Conservation (phyloP, 495 filamentous ascomycete genomes). For the Penicillium cinerascens region DNA sequence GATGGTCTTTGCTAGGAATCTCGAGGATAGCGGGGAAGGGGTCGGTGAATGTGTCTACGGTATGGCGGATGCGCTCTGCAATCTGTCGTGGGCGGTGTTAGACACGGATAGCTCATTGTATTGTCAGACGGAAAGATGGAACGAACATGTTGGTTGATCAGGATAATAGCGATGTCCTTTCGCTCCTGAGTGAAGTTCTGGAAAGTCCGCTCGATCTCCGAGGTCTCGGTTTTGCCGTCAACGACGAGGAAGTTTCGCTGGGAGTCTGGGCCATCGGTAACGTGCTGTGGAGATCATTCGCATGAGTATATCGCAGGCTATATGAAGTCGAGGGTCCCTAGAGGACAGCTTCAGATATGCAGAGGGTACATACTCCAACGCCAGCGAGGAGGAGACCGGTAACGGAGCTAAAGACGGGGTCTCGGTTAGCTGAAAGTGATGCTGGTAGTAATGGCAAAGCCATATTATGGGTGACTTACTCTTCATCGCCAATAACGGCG, state of each 20-base stretch:
- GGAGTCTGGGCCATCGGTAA: slow-evolving; percentile 73
- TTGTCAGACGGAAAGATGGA: slow-evolving; percentile 7
- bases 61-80: slow-evolving; percentile 87
- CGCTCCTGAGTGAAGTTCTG: slow-evolving; percentile 80
- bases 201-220: slow-evolving; percentile 88
- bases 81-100: slow-evolving; percentile 52
- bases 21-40: slow-evolving; percentile 67
- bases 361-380: slow-evolving; percentile 69
- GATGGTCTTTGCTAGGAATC: slow-evolving; percentile 98
- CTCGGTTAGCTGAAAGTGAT: neutral
- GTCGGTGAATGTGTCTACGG: slow-evolving; percentile 53
- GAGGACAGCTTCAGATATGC: neutral
- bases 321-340: neutral
- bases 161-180: slow-evolving; percentile 91
- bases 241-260: slow-evolving; percentile 98
- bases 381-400: slow-evolving; percentile 92
- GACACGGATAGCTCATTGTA: neutral
- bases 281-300: slow-evolving; percentile 50
- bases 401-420: slow-evolving; percentile 68
- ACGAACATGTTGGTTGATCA: slow-evolving; percentile 96
- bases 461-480: slow-evolving; percentile 41
- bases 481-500: slow-evolving; percentile 95
- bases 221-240: slow-evolving; percentile 83
- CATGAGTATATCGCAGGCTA: neutral
- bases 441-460: neutral